Evolutionary conservation across 1,284 basidiomycete species (phyloP), one percentile per base, ranked within the genome.

Genomic region (Neonothopanus nambi): DNA sequence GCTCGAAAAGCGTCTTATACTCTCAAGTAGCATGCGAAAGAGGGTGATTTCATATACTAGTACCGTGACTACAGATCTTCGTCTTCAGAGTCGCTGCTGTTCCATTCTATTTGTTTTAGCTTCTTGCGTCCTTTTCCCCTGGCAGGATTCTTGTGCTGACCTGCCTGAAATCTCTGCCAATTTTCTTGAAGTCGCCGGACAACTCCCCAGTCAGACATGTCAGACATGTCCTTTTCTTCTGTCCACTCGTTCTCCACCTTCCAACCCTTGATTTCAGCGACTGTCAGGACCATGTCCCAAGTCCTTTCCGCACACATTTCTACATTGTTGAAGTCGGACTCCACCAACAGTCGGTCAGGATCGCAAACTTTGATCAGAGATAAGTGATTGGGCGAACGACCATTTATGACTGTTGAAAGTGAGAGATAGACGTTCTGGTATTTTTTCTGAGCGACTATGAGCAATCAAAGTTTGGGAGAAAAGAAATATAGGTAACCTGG

Each of bases 381-480:
- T 45, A 70, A 71, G 60, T 86, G 78, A 46, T 79, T 80, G 1
- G 75, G 70, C 11, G 87, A 87, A 42, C 85, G 84, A 26, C 77
- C 72, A 59, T 93, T 93, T 63, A 93, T 89, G 47, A 77, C 81
- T 1, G 82, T 89, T 0, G 91, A 93, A 12, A 93, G 71, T 0
- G 91, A 93, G 54, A 93, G 74, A 68, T 82, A 93, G 44, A 81
- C 73, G 65, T 93, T 93, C 7, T 69, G 60, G 60, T 92, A 82
- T 41, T 66, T 74, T 70, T 74, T 84, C 89, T 90, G 67, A 26
- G 44, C 38, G 48, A 46, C 11, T 4, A 28, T 20, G 30, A n/a
- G 28, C n/a, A 24, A 35, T 40, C n/a, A 21, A 15, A n/a, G 21
- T 15, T 49, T 45, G 48, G 44, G 3, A 42, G 46, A 28, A 4